Evolutionary conservation across 2,329 filamentous ascomycete genomes (phyloP).

Genomic region (Talaromyces sp.): DNA sequence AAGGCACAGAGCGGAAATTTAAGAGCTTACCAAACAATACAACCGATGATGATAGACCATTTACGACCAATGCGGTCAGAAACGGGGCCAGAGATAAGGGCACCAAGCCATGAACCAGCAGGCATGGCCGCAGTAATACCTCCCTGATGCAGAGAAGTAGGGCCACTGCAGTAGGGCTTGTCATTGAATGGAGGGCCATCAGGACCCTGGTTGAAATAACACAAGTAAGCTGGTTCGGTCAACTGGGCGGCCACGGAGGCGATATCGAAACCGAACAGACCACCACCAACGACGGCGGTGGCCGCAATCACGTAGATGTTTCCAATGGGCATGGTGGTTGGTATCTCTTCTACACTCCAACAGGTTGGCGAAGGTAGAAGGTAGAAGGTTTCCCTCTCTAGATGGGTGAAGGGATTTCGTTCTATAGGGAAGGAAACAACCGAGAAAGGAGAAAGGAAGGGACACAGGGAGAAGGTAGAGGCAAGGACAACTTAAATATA

Average conservation of each 20-base stretch:
- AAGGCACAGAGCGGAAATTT: constrained; percentile 11
- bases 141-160: constrained; percentile 54
- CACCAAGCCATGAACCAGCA: constrained; percentile 63
- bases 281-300: constrained; percentile 59
- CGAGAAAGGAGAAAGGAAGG: not conserved
- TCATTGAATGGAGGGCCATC: constrained; percentile 20
- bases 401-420: not conserved
- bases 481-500: not conserved
- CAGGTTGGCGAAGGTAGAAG: not conserved
- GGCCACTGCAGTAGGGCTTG: constrained; percentile 42
- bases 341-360: constrained; percentile 6
- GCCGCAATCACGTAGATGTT: constrained; percentile 57
- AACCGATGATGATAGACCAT: constrained; percentile 49
- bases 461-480: not conserved
- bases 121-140: constrained; percentile 71
- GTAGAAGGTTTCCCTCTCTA: constrained; percentile 1
- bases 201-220: constrained; percentile 48
- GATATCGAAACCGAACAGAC: constrained; percentile 74
- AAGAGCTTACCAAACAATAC: constrained; percentile 45
- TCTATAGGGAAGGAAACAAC: not conserved
- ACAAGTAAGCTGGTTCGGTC: constrained; percentile 3
- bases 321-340: constrained; percentile 39
- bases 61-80: constrained; percentile 54
- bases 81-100: constrained; percentile 50
- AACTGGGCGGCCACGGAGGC: constrained; percentile 63